Evolutionary conservation across 495 filamentous ascomycete genomes (phyloP), one percentile per base, ranked within the genome.

Genomic region (Hypomontagnella monticulosa): DNA sequence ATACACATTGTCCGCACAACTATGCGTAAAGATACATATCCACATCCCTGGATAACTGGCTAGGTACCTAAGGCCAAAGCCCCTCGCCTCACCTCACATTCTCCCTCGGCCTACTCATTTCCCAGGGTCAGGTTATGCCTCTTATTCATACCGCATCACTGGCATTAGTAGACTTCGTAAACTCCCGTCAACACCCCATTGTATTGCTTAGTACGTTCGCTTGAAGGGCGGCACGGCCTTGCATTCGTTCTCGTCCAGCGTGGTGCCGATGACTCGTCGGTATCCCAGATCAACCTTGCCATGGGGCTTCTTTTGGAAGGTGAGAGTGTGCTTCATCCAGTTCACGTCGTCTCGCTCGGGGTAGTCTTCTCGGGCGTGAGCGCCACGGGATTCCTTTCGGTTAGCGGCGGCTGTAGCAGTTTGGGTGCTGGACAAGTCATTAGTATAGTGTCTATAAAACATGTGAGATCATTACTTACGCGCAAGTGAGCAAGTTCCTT

Each of bases 291-390:
- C 87, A 48, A 93, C 84, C 77, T 88, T 83, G 64, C 90, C 90
- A 70, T 94, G 91, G 42, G 90, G 88, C 73, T 88, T 75, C 89
- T 92, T 93, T 86, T 98, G 94, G 87, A 88, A 98, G 69, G 87
- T 90, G 65, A 98, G 85, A 34, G 89, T 96, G 85, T 98, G 94
- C 87, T 97, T 97, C 94, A 97, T 97, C 95, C 95, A 98, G 69
- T 95, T 88, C 78, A 85, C 80, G 74, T 98, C 94, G 73, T 97
- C 91, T 80, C 94, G 85, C 0, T 97, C 92, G 33, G 93, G 93
- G 84, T 81, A 98, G 74, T 98, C 94, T 81, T 98, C 94, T 67
- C 94, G 86, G 63, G 94, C 94, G 78, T 98, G 94, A 33, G 93
- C 93, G 69, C 94, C 94, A 78, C 94, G 87, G 50, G 91, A 95